Evolutionary conservation across 192 early-diverging fungal genomes (phyloP), one percentile per base, ranked within the genome.

Genomic region (Coemansia sp.): DNA sequence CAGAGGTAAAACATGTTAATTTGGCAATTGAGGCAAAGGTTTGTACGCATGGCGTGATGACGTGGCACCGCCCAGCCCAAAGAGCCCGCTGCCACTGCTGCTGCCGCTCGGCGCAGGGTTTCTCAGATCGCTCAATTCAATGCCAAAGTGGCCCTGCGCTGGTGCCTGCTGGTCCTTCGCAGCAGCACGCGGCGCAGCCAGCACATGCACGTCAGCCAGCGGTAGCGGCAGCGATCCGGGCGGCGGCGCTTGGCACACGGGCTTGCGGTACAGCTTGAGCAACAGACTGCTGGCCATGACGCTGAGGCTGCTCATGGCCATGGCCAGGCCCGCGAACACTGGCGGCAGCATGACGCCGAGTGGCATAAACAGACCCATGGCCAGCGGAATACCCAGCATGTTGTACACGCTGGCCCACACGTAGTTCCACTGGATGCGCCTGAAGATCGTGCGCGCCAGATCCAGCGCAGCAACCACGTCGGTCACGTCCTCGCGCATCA

Each of bases 381-480:
- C 95, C 4, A 95, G 67, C 8, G 95, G 95, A 17, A 98, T 89
- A 53, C 91, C 92, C 21, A 94, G 33, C 9, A 96, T 14, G 54
- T 98, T 98, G 81, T 96, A 96, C 0, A 90, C 46, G 59, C 85
- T 89, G 7, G 95, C 93, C 92, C 92, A 98, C 3, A 89, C 66
- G 53, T 93, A 89, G 70, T 98, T 96, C 62, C 88, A 72, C 38
- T 82, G 80, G 61, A 96, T 96, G 21, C 96, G 79, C 11, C 80
- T 71, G 71, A 94, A 92, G 40, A 98, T 96, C 4, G 83, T 85
- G 17, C 89, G 70, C 22, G 87, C 86, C 40, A 98, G 83, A 68
- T 96, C 87, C 14, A 98, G 69, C 0, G 91, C 91, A 0, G 86
- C 82, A 2, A 96, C 92, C 0, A 98, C 91, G 57, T 94, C 92